These are phyloP conservation scores for Saturnispora mendoncae DNA, from an alignment of 805 yeast species.

Conservation along the genomic window DNA sequence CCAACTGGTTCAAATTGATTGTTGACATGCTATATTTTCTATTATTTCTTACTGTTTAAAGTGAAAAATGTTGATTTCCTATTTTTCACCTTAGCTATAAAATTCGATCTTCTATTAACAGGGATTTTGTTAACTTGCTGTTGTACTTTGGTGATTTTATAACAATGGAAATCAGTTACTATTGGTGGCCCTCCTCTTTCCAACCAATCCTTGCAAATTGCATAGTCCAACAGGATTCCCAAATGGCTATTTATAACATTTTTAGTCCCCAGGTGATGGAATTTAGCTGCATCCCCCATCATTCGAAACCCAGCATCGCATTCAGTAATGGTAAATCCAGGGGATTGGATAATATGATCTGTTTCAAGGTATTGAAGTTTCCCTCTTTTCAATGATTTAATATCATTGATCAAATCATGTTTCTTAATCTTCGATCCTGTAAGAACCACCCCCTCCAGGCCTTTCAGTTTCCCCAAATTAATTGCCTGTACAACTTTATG, in stretches of 20 bases:
- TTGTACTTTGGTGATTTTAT: not conserved
- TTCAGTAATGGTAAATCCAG: not conserved
- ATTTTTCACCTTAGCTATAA: not conserved
- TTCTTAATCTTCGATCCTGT: constrained; percentile 9
- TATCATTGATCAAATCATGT: constrained; percentile 9
- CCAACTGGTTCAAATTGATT: constrained; percentile 49
- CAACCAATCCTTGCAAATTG: constrained; percentile 8
- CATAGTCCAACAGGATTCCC: constrained; percentile 8
- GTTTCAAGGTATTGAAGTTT: constrained; percentile 12
- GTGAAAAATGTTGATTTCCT: not conserved
- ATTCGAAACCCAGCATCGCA: constrained; percentile 8
- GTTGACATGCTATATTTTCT: constrained; percentile 8
- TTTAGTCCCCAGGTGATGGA: constrained; percentile 2
- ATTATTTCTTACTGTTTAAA: not conserved
- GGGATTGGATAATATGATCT: constrained; percentile 2
- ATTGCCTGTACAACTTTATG: constrained; percentile 11
- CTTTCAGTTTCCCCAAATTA: constrained; percentile 8
- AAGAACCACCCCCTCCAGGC: constrained; percentile 8
- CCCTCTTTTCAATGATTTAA: constrained; percentile 5
- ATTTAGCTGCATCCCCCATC: constrained; percentile 11
- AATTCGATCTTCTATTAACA: not conserved
- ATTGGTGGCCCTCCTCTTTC: constrained; percentile 6
- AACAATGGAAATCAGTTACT: constrained; percentile 2
- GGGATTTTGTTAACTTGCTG: not conserved
- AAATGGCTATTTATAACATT: not conserved